These are phyloP conservation scores for Spathaspora girioi DNA, from an alignment of 805 yeast genomes.

Conservation along the genomic window DNA sequence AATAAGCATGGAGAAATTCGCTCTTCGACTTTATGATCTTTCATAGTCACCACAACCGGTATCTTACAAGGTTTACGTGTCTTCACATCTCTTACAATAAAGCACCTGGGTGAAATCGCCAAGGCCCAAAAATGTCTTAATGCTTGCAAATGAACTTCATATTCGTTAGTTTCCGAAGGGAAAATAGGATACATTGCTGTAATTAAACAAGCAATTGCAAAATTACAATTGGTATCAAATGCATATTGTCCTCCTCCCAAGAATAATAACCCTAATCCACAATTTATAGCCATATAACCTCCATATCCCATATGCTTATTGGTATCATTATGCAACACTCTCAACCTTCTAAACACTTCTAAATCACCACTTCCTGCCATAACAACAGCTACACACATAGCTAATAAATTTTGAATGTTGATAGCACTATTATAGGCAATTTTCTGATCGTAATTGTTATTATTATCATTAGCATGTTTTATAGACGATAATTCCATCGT, in stretches of 20 bases:
- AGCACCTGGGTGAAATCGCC: conserved; percentile 74
- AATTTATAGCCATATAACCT: conserved; percentile 69
- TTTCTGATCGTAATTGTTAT: conserved; percentile 53
- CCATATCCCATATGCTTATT: conserved; percentile 52
- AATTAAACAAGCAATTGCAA: conserved; percentile 66
- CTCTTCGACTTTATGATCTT: conserved; percentile 31
- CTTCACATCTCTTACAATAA: conserved; percentile 70
- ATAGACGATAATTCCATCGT: conserved; percentile 27
- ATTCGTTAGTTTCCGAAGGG: conserved; percentile 42
- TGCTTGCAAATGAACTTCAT: conserved; percentile 74
- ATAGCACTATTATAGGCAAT: conserved; percentile 52
- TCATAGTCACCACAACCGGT: conserved; percentile 36
- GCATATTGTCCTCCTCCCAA: conserved; percentile 93
- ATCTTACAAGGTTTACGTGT: conserved; percentile 52
- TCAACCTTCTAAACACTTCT: conserved; percentile 66
- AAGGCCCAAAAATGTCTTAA: conserved; percentile 88
- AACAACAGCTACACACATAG: conserved; percentile 63
- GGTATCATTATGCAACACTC: conserved; percentile 63
- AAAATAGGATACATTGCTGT: conserved; percentile 77
- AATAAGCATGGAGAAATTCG: conserved; percentile 63
- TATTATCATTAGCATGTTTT: conserved; percentile 35
- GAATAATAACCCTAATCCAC: conserved; percentile 84
- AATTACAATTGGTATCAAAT: conserved; percentile 50
- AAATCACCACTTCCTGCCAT: conserved; percentile 94
- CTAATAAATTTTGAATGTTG: conserved; percentile 54